A percentile compares a stretch with the other conserved stretches of the same genome.
Evolutionary conservation across 148 eudicot genomes (phyloP).

Genomic region (Vaccinium vitisidaea): DNA sequence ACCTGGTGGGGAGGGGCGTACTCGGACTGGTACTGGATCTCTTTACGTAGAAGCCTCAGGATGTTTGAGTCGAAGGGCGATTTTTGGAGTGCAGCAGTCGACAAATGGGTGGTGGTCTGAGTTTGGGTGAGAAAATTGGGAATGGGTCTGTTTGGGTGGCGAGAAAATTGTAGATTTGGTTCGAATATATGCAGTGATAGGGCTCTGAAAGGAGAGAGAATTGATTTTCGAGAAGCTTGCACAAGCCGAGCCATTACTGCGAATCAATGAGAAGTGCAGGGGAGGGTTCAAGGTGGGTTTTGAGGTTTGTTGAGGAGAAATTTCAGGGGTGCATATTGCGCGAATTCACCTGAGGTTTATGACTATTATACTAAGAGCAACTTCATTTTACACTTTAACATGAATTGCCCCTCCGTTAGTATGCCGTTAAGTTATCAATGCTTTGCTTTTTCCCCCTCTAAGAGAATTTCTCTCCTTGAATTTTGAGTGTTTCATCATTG

Average conservation of each 20-base stretch:
- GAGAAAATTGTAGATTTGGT: background rate
- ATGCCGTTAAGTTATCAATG: too few species aligned
- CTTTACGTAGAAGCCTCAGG: constrained; percentile 21
- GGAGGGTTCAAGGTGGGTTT: background rate
- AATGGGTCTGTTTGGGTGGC: background rate
- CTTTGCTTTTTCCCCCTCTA: too few species aligned
- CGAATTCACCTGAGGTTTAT: too few species aligned
- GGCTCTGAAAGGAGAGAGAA: background rate
- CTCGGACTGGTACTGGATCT: constrained; percentile 28
- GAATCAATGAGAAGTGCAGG: background rate
- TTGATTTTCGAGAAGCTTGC: background rate
- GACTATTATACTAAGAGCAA: too few species aligned
- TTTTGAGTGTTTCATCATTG: too few species aligned
- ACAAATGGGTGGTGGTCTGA: background rate
- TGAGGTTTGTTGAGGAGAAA: background rate
- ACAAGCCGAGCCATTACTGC: background rate
- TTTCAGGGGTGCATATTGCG: too few species aligned
- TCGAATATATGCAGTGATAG: background rate
- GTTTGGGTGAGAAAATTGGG: background rate
- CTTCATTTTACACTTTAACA: too few species aligned
- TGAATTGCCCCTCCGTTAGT: too few species aligned
- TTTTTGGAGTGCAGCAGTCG: background rate
- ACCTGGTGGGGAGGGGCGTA: constrained; percentile 37
- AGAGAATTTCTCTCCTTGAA: too few species aligned
- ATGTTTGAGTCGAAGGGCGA: constrained; percentile 26